Base-by-base conservation (phyloP, 2,329 filamentous ascomycete genomes). In the Colletotrichum tabaci region DNA sequence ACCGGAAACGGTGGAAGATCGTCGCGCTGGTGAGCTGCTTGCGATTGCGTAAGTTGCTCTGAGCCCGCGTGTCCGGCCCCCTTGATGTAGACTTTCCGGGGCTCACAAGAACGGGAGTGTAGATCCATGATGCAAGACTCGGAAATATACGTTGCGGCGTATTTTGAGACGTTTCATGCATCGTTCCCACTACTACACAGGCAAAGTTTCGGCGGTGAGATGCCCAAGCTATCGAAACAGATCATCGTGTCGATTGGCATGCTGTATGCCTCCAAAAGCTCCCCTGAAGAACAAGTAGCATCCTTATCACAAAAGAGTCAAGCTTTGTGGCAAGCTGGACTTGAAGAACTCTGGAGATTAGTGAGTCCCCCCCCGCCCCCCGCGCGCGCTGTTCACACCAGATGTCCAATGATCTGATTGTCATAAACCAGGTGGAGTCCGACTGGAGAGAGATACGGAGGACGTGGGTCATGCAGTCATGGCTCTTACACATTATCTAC, bases 401-500 rank as follows among this genome's bases (percentile, higher is more conserved):
- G 4, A 1, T 10, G 13, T 57, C 1, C 16, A 35, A 15, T 1
- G 26, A 26, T 12, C 57, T 53, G 42, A 58, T 21, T 30, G n/a
- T 67, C 12, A 61, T 47, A 15, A 18, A 10, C 15, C 56, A 80
- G 78, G 73, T 79, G 3, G 68, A 73, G 21, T 61, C 64, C 2
- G 71, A 78, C 56, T 74, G 69, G 57, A 76, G 63, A 63, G 74
- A 75, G 18, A 66, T 78, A n/a, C 74, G 74, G 46, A 72, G 74
- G 7, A 73, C 74, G 13, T 78, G 76, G 77, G 70, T 74, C n/a
- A 76, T 79, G 57, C 79, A 80, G 66, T 71, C 76, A 5, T 79
- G 76, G 77, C 68, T 79, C 38, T 72, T 80, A 35, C 76, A 77
- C 67, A 77, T 79, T 18, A 74, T 79, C 9, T 79, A 80, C 40